Base-by-base conservation (phyloP, 2,329 filamentous ascomycete species). In the Fusarium devonianum region DNA sequence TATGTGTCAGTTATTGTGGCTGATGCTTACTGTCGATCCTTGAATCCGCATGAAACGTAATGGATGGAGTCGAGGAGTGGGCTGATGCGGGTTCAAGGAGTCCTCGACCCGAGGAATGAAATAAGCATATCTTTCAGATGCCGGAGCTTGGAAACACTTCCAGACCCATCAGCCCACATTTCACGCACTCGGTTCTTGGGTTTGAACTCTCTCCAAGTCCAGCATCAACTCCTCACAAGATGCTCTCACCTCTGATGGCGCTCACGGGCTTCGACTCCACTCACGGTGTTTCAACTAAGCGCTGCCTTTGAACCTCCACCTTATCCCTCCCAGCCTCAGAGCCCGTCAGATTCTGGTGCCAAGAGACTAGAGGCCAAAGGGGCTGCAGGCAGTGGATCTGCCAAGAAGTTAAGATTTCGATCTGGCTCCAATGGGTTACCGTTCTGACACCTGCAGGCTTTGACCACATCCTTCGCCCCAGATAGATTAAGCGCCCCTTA, bases 321-420 rank as follows among this genome's bases (percentile, higher is more conserved):
- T n/a, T 5, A 10, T 6, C 17, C 5, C 4, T 16, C n/a, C 13
- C 34, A 17, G 38, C 18, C 16, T n/a, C 13, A 4, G 18, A 21
- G 10, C 18, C 28, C 21, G 10, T 18, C 19, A 38, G 35, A 9
- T 26, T 5, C 19, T 10, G 9, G 14, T 41, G 50, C 50, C 50
- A 54, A 52, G 50, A 14, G 26, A 25, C 40, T 41, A 35, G 29
- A 23, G 12, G 7, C 4, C 19, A 18, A 32, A 26, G 47, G 47
- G 32, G 30, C 40, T 42, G 21, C 22, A 21, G 42, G 7, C 12
- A 14, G 14, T 10, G 17, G 12, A 26, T 7, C 13, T 7, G 7
- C 4, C 4, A 17, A 38, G 34, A 13, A 13, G 13, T 26, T 17
- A 13, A 37, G 8, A n/a, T 12, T 13, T 22, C 18, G 11, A 14